Evolutionary conservation across 768 basidiomycete genomes (phyloP).

Genomic region (Boletus reticulatus): DNA sequence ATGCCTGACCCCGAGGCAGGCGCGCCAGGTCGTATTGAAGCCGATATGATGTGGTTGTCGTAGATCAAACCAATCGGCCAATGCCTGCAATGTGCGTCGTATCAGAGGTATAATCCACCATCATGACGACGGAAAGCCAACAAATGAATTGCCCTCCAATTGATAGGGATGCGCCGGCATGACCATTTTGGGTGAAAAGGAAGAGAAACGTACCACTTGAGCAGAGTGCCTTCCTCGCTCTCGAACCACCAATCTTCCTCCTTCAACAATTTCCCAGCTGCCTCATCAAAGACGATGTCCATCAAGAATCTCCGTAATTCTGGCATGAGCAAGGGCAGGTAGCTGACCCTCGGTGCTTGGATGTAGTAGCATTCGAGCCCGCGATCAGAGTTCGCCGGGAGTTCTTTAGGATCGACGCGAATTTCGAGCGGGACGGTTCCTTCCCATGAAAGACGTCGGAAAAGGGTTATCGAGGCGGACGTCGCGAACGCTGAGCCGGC

Average conservation of each 20-base stretch:
- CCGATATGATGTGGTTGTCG: slow-evolving; percentile 73
- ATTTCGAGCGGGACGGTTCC: slow-evolving; percentile 88
- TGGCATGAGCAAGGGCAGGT: slow-evolving; percentile 87
- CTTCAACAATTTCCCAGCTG: slow-evolving; percentile 67
- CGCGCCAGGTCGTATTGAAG: slow-evolving; percentile 45
- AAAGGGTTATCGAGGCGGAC: slow-evolving; percentile 72
- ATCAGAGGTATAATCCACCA: slow-evolving; percentile 8
- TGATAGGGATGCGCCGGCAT: neutral
- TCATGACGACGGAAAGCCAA: neutral
- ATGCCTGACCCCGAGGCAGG: slow-evolving; percentile 40
- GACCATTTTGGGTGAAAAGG: neutral
- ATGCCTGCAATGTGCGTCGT: slow-evolving; percentile 61
- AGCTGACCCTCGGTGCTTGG: slow-evolving; percentile 89
- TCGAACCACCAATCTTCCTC: slow-evolving; percentile 99
- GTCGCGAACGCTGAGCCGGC: slow-evolving; percentile 45
- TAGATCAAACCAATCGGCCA: slow-evolving; percentile 97
- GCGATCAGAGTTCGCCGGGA: slow-evolving; percentile 87
- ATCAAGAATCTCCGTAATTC: slow-evolving; percentile 86
- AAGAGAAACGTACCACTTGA: slow-evolving; percentile 73
- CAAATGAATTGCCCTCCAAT: neutral
- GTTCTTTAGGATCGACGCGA: slow-evolving; percentile 83
- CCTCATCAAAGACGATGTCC: slow-evolving; percentile 91
- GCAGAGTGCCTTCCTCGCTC: slow-evolving; percentile 72
- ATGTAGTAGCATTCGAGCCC: slow-evolving; percentile 88
- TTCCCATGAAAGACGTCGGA: slow-evolving; percentile 88